Evolutionary conservation across 306 rosid species (phyloP).

Genomic region (Biancaea sappan): DNA sequence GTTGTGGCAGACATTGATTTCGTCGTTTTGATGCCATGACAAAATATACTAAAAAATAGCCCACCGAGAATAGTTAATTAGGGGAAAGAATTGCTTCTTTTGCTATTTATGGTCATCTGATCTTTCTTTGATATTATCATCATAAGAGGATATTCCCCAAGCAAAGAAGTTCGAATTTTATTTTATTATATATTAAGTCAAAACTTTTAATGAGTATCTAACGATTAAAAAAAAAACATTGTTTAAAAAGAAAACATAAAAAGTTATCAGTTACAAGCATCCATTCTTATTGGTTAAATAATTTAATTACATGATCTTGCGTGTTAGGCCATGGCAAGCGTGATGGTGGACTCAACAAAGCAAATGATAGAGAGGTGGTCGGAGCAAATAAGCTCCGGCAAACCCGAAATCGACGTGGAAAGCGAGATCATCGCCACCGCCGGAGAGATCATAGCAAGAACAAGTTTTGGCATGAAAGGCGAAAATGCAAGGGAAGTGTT

Average conservation of each 20-base stretch:
- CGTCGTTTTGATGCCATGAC: too few relatives aligned
- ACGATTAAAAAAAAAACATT: too few relatives aligned
- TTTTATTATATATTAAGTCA: too few relatives aligned
- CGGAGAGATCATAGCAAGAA: constrained; percentile 77
- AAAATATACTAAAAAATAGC: too few relatives aligned
- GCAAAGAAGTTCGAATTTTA: not conserved
- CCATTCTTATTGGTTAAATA: too few relatives aligned
- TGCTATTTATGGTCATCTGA: not conserved
- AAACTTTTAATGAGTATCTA: too few relatives aligned
- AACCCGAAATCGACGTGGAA: constrained; percentile 63
- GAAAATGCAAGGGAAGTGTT: constrained; percentile 50
- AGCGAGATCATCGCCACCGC: constrained; percentile 55
- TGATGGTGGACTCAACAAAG: constrained; percentile 64
- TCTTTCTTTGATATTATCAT: constrained; percentile 17
- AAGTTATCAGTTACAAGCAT: too few relatives aligned
- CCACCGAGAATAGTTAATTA: too few relatives aligned
- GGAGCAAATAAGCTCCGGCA: constrained; percentile 46
- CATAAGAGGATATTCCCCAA: not conserved
- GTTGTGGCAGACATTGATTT: too few relatives aligned
- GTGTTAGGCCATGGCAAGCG: constrained; percentile 59
- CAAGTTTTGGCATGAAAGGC: constrained; percentile 73
- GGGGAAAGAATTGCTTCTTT: too few relatives aligned
- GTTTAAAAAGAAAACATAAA: too few relatives aligned
- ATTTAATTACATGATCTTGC: not conserved
- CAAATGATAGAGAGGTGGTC: constrained; percentile 74